Conservation (phyloP, 1,284 basidiomycete genomes). For the Vanrija sp. region DNA sequence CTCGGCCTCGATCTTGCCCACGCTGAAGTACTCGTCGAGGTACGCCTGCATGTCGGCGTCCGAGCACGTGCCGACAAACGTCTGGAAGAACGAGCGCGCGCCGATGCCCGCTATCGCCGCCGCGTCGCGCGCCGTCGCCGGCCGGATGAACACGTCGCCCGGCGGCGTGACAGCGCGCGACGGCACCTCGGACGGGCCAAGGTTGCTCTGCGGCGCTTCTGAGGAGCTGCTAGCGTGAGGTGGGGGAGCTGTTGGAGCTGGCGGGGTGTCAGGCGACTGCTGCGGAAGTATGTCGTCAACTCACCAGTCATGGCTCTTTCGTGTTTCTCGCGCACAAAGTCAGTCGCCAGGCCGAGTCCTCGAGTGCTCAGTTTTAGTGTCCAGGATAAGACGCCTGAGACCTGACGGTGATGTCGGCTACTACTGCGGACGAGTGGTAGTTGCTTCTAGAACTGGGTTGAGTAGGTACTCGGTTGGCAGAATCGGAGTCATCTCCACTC, state of each 20-base stretch:
- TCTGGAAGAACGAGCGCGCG: slow-evolving; percentile 4
- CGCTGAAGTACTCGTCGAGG: slow-evolving; percentile 9
- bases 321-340: too few species aligned
- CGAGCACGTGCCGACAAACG: slow-evolving; percentile 14
- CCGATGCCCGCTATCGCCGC: slow-evolving; percentile 6
- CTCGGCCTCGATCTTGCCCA: not conserved
- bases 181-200: slow-evolving; percentile 3
- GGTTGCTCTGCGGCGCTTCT: slow-evolving; percentile 2
- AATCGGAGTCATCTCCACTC: too few species aligned
- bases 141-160: slow-evolving; percentile 30
- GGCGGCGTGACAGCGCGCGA: slow-evolving; percentile 2
- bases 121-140: slow-evolving; percentile 4
- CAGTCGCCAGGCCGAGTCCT: too few species aligned
- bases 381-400: too few species aligned
- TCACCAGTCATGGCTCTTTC: too few species aligned
- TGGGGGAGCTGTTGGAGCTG: not conserved
- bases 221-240: not conserved
- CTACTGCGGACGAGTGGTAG: too few species aligned
- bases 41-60: slow-evolving; percentile 10
- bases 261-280: not conserved
- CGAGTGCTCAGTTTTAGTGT: too few species aligned
- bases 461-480: too few species aligned
- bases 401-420: too few species aligned
- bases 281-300: too few species aligned
- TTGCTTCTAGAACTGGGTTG: too few species aligned